Base-by-base conservation (phyloP, 2,329 filamentous ascomycete genomes). In the Pseudogymnoascus sp. region DNA sequence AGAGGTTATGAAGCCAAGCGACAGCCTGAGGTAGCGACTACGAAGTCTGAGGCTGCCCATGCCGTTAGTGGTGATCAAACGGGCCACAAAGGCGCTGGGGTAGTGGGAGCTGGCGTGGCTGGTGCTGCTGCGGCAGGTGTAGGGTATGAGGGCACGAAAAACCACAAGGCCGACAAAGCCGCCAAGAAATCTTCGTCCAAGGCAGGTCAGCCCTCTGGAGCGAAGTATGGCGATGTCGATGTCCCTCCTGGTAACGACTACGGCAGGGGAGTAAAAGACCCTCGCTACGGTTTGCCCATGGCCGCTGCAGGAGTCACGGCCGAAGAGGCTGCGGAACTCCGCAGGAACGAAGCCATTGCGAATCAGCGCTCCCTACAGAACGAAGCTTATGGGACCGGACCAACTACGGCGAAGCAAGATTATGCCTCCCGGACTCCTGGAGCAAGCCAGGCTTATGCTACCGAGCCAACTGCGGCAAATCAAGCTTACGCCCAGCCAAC, bases 401-500 rank as follows among this genome's bases (percentile, higher is more conserved):
- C 40, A 21, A 21, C 17, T 44, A 44, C 40, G 5, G 40, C 17
- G 17, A 2, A 33, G n/a, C 13, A 38, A 7, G 13, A 15, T 21
- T 21, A 50, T 23, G 44, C 15, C 6, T 5, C 13, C 35, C 13
- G 7, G 9, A 17, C 19, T 11, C 6, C 10, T 3, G 11, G 31
- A 33, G n/a, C 31, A 35, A 31, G 9, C 11, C 46, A 53, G 13
- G 44, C 9, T 31, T 56, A 56, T 33, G 26, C 26, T 1, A 17
- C n/a, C 10, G n/a, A 33, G 6, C 50, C 50, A 13, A 19, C 50
- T 15, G 10, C n/a, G 17, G 44, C 44, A 10, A 13, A 29, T 3
- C 50, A 56, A 33, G 44, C 35, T 15, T 37, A 60, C 7, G 33
- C 23, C 60, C n/a, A 68, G 31, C 53, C 64, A 33, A 38, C 60